Base-by-base conservation (phyloP, 352 stramenopile genomes). In the Achlya hypogyna region DNA sequence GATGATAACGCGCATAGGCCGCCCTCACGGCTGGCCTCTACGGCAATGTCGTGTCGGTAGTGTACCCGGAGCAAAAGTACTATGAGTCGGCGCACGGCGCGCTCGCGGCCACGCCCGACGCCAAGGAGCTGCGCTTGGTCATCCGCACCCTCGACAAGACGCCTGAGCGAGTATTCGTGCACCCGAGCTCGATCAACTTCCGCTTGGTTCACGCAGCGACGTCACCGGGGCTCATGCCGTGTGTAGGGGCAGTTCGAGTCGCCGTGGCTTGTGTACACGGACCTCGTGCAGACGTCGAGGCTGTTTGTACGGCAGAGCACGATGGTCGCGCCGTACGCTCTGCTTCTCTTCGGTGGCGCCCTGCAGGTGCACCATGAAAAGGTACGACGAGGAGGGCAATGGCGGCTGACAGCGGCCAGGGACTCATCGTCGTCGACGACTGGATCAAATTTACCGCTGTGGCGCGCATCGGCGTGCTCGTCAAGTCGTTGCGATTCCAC, bases 261-360 rank as follows among this genome's bases (percentile, higher is more conserved):
- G 71, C 96, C 95, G 34, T 98, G 95, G 92, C 72, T 99, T 34
- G 75, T 99, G 18, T 99, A 98, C 75, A 89, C 93, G 69, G 85
- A 96, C 49, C 74, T 98, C 54, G 88, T 98, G 43, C 96, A 98
- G 72, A 99, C 97, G 0, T 97, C 87, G 53, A 98, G 98, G 78
- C 72, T 98, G 9, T 99, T 98, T 74, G 81, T 99, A 20, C 89
- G 95, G 53, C 96, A 99, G 75, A 93, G 84, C 42, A 98, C 96
- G 14, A 98, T 99, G 83, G 96, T 98, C 66, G 93, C 93, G 51
- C 81, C 96, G 9, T 99, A 99, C 74, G 87, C 95, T 31, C 78
- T 99, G 54, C 77, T 99, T 29, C 81, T 99, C 18, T 99, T 99
- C 76, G 97, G 97, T 23, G 97, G 97, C n/a, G 73, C 73, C 5